Percentiles rank a stretch among this genome's conserved stretches.
Evolutionary conservation across 2,329 filamentous ascomycete genomes (phyloP).

Genomic region (Emmonsia crescens): DNA sequence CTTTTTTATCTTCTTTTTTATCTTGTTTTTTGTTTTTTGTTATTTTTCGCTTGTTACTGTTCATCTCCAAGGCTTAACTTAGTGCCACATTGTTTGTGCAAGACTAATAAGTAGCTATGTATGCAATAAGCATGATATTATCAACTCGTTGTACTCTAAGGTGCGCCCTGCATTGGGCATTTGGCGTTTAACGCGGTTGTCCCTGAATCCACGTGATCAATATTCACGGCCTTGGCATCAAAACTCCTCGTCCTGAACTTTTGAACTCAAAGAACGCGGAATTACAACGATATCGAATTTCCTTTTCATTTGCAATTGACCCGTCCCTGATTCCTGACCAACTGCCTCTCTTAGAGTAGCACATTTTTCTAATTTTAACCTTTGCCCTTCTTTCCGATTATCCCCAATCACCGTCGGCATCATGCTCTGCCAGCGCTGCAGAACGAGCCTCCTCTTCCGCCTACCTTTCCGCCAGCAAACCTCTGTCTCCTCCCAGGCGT

Average conservation of each 20-base stretch:
- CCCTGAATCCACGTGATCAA: neutral
- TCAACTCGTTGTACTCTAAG: too few relatives aligned
- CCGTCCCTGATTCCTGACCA: neutral
- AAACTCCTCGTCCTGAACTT: neutral
- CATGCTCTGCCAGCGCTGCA: constrained; percentile 35
- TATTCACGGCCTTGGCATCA: constrained; percentile 1
- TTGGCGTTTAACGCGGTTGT: neutral
- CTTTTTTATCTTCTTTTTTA: neutral
- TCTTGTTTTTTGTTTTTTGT: neutral
- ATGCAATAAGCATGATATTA: too few relatives aligned
- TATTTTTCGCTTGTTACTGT: neutral
- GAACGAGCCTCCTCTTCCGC: constrained; percentile 29
- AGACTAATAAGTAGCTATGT: too few relatives aligned
- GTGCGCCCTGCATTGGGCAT: too few relatives aligned
- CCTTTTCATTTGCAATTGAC: neutral
- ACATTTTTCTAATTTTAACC: neutral
- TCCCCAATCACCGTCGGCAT: constrained; percentile 2
- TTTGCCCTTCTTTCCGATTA: neutral
- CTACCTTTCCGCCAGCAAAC: constrained; percentile 23
- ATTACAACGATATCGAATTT: neutral
- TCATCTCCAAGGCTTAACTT: too few relatives aligned
- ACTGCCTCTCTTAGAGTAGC: neutral
- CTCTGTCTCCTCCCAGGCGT: constrained; percentile 20
- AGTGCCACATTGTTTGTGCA: neutral
- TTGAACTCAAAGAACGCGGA: neutral